These are phyloP conservation scores for Hirsutella rhossiliensis DNA, from an alignment of 2,329 filamentous ascomycete species.

Conservation along the genomic window DNA sequence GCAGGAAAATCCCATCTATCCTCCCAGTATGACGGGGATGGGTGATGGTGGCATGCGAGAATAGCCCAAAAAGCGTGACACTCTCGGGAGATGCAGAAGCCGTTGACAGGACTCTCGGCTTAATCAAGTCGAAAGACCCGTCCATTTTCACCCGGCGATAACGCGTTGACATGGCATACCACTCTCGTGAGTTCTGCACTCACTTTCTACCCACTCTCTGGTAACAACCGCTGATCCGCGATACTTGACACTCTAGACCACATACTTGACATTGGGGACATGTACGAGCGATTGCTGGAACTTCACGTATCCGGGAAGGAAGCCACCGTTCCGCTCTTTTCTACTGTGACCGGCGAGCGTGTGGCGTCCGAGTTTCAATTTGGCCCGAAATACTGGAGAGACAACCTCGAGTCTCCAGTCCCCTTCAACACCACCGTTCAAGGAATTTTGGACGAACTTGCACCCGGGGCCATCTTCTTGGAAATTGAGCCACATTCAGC, in stretches of 20 bases:
- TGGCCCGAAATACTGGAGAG: conserved; percentile 5
- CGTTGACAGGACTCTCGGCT: conserved; percentile 6
- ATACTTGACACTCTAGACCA: neutral
- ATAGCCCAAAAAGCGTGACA: conserved; percentile 34
- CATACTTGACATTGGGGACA: conserved; percentile 3
- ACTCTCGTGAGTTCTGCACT: conserved; percentile 24
- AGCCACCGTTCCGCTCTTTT: conserved; percentile 1
- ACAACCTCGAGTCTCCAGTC: conserved; percentile 6
- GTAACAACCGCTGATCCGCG: conserved; percentile 18
- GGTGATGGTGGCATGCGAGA: conserved; percentile 18
- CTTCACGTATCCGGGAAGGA: neutral
- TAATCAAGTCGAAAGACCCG: conserved; percentile 20
- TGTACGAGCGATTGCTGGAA: neutral
- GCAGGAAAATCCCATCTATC: no score
- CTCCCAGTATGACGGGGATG: no score
- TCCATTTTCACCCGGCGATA: conserved; percentile 27
- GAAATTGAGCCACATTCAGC: no score
- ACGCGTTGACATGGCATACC: conserved; percentile 32
- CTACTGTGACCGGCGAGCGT: neutral
- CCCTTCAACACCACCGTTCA: conserved; percentile 7
- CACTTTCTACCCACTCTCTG: conserved; percentile 19
- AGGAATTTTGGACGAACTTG: conserved; percentile 1
- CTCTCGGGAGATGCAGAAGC: conserved; percentile 16
- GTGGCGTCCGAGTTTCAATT: neutral
- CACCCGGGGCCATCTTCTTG: neutral